Evolutionary conservation across 257 asterid species (phyloP).

Genomic region (Solanum megistacrolobum): DNA sequence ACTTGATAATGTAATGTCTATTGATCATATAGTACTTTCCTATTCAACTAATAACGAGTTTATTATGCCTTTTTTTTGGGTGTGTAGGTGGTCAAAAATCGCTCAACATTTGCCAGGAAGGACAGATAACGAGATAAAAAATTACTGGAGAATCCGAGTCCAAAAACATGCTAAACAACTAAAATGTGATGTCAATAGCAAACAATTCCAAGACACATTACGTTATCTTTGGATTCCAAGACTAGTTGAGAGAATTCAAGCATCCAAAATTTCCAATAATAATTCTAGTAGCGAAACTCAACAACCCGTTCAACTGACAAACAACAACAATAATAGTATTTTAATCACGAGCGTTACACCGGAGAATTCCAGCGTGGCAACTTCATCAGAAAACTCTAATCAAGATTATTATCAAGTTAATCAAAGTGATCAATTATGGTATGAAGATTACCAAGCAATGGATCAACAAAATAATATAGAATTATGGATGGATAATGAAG

Average conservation of each 20-base stretch:
- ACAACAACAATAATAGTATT: not conserved
- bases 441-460: not conserved
- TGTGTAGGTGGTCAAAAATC: conserved; percentile 52
- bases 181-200: conserved; percentile 89
- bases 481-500: not conserved
- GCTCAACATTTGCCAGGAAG: conserved; percentile 43
- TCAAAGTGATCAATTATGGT: not conserved
- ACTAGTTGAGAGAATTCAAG: conserved; percentile 67
- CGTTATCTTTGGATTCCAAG: conserved; percentile 83
- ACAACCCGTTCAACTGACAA: not conserved
- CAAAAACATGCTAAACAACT: conserved; percentile 88
- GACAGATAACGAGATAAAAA: conserved; percentile 59
- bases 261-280: not conserved
- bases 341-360: not conserved
- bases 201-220: conserved; percentile 80
- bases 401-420: not conserved
- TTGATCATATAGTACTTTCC: not conserved
- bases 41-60: not conserved
- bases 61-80: not conserved
- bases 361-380: not conserved
- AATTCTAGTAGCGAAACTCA: not conserved
- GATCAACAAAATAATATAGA: not conserved
- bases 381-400: not conserved
- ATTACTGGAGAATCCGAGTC: conserved; percentile 79
- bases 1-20: too few relatives aligned